Evolutionary conservation across 192 early-diverging fungal species (phyloP).

Genomic region (Podila minutissima): DNA sequence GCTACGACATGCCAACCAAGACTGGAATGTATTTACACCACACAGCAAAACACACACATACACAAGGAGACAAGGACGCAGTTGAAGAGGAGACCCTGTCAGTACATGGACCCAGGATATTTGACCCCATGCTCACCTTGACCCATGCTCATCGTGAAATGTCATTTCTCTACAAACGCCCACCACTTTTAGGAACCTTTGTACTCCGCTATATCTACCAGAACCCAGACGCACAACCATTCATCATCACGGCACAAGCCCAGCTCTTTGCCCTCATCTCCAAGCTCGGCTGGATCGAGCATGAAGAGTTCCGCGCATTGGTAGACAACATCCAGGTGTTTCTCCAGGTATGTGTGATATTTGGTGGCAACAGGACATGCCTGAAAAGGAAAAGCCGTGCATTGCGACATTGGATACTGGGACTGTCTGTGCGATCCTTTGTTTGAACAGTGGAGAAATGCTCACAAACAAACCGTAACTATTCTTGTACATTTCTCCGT

Average conservation of each 20-base stretch:
- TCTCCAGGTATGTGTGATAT: constrained; percentile 62
- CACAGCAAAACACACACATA: neutral
- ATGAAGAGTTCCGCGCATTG: constrained; percentile 70
- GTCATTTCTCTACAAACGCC: neutral
- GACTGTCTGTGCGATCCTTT: neutral
- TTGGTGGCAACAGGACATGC: constrained; percentile 8
- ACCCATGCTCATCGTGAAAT: neutral
- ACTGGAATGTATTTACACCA: neutral
- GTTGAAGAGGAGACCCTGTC: neutral
- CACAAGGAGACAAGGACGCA: neutral
- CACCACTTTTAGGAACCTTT: constrained; percentile 60
- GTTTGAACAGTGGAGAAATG: constrained; percentile 48
- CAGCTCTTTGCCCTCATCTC: constrained; percentile 72
- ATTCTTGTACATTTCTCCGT: neutral
- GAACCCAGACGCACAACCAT: constrained; percentile 64
- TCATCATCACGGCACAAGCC: constrained; percentile 66
- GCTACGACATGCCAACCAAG: neutral
- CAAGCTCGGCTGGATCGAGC: constrained; percentile 79
- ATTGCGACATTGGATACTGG: too few relatives aligned
- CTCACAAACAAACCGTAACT: neutral
- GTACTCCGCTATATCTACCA: constrained; percentile 66
- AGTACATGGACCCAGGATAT: neutral
- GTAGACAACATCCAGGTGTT: constrained; percentile 64
- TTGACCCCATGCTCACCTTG: constrained; percentile 5
- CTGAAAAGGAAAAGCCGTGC: neutral